Conservation (phyloP, 1,284 basidiomycete genomes). For the Salmacisia buchloeana region DNA sequence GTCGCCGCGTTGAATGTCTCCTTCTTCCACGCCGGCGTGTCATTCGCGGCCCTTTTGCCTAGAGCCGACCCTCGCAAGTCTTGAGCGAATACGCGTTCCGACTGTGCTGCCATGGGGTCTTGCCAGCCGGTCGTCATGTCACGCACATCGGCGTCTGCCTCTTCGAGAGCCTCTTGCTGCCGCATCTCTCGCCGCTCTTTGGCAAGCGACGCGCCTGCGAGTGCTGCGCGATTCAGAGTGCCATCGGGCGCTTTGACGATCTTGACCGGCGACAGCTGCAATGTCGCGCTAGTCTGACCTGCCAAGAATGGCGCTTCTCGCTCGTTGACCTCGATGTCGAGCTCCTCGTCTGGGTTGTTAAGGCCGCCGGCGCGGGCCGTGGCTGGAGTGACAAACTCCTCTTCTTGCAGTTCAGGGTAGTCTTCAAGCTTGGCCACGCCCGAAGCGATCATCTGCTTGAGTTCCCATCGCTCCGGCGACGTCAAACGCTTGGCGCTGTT, state of each 20-base stretch:
- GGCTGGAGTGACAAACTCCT: conserved; percentile 34
- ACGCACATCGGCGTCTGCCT: conserved; percentile 84
- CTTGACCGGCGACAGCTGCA: conserved; percentile 94
- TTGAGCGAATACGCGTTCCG: conserved; percentile 85
- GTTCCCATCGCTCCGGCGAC: conserved; percentile 96
- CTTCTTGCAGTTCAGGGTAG: conserved; percentile 89
- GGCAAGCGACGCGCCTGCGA: conserved; percentile 84
- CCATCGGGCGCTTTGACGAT: conserved; percentile 64
- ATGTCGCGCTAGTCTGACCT: conserved; percentile 88
- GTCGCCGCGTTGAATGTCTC: conserved; percentile 94
- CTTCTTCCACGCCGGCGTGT: conserved; percentile 84
- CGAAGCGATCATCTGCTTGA: conserved; percentile 95
- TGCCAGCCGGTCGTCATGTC: conserved; percentile 95
- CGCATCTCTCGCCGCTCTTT: conserved; percentile 91
- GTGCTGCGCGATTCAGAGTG: conserved; percentile 79
- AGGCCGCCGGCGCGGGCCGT: conserved; percentile 21
- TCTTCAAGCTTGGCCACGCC: conserved; percentile 87
- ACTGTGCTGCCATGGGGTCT: conserved; percentile 88
- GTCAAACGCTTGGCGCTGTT: conserved; percentile 74
- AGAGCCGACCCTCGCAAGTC: conserved; percentile 78
- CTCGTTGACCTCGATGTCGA: conserved; percentile 95
- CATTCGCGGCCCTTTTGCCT: conserved; percentile 69
- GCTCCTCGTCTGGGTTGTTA: conserved; percentile 57
- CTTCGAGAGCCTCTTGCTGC: conserved; percentile 88
- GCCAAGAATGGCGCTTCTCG: conserved; percentile 94